Base-by-base conservation (phyloP, 345 rosid genomes). In the Leavenworthia alabamica region DNA sequence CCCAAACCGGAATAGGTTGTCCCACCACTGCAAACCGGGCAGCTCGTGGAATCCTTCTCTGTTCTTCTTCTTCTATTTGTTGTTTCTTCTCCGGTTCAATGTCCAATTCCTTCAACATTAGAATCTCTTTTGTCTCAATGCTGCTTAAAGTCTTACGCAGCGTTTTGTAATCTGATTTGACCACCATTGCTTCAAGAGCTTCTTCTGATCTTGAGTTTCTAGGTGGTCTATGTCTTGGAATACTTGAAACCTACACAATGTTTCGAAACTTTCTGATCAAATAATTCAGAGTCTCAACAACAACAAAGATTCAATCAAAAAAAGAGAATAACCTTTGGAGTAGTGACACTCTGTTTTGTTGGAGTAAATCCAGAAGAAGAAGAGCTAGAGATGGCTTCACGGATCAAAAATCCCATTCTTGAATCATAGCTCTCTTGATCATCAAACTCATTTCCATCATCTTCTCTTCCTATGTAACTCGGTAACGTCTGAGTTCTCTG, bases 321-420 rank as follows among this genome's bases (percentile, higher is more conserved):
- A 32, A 54, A 43, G 23, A 14, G 63, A 39, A 39, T 35, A 37
- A 64, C 70, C 66, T 57, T 71, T 49, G 31, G 47, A 23, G 29
- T 56, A 7, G 23, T n/a, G n/a, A n/a, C n/a, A n/a, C 40, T 70
- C 47, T 63, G 70, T 32, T 64, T 63, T 15, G n/a, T 56, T 62
- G 60, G 54, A 63, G 70, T 55, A 23, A 46, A 39, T 47, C 5
- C 69, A 3, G 74, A 55, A 26, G 56, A 50, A 32, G 71, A 64
- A 12, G 71, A 64, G 49, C 67, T 72, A 27, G 75, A 56, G 3
- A 64, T 57, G 61, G 75, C 75, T 51, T 78, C 79, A 52, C 75
- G 79, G 16, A 81, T 86, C 73, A 86, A 72, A 56, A 44, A 66
- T 64, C 93, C 80, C 85, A 86, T 78, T 36, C 81, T 75, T 5